Evolutionary conservation across 2,329 filamentous ascomycete species (phyloP), one percentile per base, ranked within the genome.

Genomic region (Eutypa lata): DNA sequence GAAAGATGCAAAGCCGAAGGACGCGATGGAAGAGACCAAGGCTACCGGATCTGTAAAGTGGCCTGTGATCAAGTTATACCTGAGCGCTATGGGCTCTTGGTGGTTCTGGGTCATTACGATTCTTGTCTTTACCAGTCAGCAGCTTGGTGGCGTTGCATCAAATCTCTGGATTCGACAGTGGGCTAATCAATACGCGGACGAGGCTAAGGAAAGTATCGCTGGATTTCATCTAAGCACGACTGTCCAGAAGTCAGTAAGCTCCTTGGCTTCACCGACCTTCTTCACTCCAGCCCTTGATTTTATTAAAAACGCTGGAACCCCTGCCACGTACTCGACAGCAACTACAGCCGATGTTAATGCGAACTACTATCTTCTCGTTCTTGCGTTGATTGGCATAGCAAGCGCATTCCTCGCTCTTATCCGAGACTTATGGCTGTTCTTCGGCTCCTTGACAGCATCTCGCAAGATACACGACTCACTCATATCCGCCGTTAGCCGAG

Each of bases 91-190:
- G 94, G 94, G 94, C n/a, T 81, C 87, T 4, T 96, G 91, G 90
- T 92, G 90, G 80, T 99, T 96, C 74, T 99, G 94, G 94, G 70
- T 88, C 47, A 74, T 89, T 35, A 89, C 92, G 19, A 73, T 86
- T 14, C 60, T 86, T 4, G 86, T 92, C 37, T 97, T 99, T 65
- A 79, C 80, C 26, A 74, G 88, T 44, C 92, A 97, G 67, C 94
- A 99, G 68, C 69, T 96, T 33, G 88, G 89, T 3, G 89, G 89
- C 22, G 88, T 97, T 2, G 90, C 88, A 1, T 95, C 91, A 35
- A 97, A 94, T 64, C 73, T 97, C 48, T 99, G 94, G 94, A 96
- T 99, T 63, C 84, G 90, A 61, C 79, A 93, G 68, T 99, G 94
- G 94, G 89, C 93, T 16, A 96, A 97, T 68, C 88, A 94, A 55